Evolutionary conservation across 148 eudicot genomes (phyloP).

Genomic region (Amaranthus cruentus): DNA sequence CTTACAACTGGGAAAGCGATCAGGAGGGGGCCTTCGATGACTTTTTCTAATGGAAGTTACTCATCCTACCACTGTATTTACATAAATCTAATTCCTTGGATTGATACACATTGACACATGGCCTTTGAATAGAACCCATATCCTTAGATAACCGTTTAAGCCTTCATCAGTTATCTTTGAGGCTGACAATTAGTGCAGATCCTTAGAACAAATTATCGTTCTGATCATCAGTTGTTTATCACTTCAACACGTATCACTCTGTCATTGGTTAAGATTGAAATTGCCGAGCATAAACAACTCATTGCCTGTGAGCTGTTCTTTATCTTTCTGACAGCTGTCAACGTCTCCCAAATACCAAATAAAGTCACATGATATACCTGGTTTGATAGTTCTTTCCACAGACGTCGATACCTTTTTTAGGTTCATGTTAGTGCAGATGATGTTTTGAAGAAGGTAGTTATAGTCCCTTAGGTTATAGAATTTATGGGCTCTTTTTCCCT

Average conservation of each 20-base stretch:
- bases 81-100: constrained; percentile 12
- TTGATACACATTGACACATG: constrained; percentile 9
- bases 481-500: not conserved
- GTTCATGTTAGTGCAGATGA: not conserved
- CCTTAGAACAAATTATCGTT: constrained; percentile 2
- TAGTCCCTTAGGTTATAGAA: constrained; percentile 6
- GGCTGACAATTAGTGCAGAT: constrained; percentile 17
- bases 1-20: constrained; percentile 82
- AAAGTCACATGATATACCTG: not conserved
- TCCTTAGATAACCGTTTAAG: constrained; percentile 17
- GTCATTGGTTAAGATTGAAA: constrained; percentile 3
- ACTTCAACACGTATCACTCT: constrained; percentile 11
- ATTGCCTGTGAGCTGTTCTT: constrained; percentile 8
- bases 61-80: constrained; percentile 38
- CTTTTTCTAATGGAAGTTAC: constrained; percentile 81
- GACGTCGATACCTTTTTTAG: constrained; percentile 7
- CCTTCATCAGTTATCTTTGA: constrained; percentile 14
- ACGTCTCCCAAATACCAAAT: not conserved
- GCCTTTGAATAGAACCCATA: constrained; percentile 28
- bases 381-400: not conserved
- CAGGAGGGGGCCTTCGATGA: constrained; percentile 98
- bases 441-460: constrained; percentile 8
- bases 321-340: constrained; percentile 1
- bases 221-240: not conserved
- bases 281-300: constrained; percentile 1